phyloP scores from a whole-genome alignment of 352 stramenopile genomes.

The Globisporangium irregulare region DNA sequence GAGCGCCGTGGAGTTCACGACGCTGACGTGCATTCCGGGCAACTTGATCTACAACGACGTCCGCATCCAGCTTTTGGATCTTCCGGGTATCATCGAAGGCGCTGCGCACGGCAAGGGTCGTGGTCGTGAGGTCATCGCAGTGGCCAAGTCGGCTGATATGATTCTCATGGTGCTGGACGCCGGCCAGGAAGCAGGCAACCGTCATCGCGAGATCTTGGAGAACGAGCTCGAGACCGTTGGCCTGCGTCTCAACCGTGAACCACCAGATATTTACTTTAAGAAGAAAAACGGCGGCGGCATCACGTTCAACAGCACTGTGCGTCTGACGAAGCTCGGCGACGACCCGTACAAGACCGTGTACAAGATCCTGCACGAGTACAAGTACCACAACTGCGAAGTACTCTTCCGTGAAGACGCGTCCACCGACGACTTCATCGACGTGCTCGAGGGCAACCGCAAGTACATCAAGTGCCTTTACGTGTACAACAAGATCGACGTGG shows the following conservation, averaged over 20 bases:
- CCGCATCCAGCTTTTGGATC: conserved; percentile 98
- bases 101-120: conserved; percentile 97
- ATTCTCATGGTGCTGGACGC: conserved; percentile 99
- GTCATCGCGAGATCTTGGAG: conserved; percentile 96
- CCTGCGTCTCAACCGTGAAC: conserved; percentile 95
- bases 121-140: conserved; percentile 98
- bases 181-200: conserved; percentile 97
- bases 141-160: conserved; percentile 97
- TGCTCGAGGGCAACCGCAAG: conserved; percentile 98
- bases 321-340: conserved; percentile 92
- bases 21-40: conserved; percentile 97
- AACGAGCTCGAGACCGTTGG: conserved; percentile 98
- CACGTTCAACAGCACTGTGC: conserved; percentile 95
- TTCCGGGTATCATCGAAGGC: conserved; percentile 99
- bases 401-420: conserved; percentile 96
- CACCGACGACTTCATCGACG: conserved; percentile 98
- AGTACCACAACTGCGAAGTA: conserved; percentile 97
- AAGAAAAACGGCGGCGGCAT: conserved; percentile 94
- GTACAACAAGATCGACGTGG: conserved; percentile 99
- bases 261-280: conserved; percentile 96
- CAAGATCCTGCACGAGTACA: conserved; percentile 95
- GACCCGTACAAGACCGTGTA: conserved; percentile 88
- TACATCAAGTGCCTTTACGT: conserved; percentile 99
- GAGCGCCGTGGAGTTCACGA: conserved; percentile 98
- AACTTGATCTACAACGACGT: conserved; percentile 96